These are phyloP conservation scores for Rhododendron williamsianum DNA, from an alignment of 148 eudicot genomes.

Conservation along the genomic window DNA sequence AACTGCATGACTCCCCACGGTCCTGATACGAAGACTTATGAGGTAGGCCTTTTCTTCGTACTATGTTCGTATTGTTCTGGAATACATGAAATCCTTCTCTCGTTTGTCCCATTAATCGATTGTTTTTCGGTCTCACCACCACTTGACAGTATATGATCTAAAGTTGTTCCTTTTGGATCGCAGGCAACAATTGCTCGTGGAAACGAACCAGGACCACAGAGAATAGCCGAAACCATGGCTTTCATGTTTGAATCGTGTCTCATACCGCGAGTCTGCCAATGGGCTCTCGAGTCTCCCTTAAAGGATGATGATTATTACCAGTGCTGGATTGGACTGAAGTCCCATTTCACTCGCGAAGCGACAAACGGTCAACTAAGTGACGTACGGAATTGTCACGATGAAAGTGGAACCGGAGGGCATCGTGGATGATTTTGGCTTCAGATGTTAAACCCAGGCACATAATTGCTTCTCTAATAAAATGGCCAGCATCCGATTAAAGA, in stretches of 20 bases:
- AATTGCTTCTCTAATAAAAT: neutral
- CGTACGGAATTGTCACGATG: constrained; percentile 2
- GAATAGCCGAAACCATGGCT: constrained; percentile 73
- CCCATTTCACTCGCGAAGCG: constrained; percentile 46
- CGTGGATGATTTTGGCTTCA: constrained; percentile 22
- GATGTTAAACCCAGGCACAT: neutral
- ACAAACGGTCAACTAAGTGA: neutral
- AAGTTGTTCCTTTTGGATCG: neutral
- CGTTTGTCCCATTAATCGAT: neutral
- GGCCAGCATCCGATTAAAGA: neutral
- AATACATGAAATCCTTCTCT: neutral
- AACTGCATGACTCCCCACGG: constrained; percentile 99
- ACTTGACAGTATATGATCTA: neutral
- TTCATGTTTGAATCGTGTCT: constrained; percentile 98
- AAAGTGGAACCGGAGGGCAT: constrained; percentile 1
- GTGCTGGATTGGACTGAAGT: constrained; percentile 88
- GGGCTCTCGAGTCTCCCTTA: constrained; percentile 85
- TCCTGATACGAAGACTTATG: constrained; percentile 93
- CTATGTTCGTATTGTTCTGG: neutral
- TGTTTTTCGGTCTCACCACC: neutral
- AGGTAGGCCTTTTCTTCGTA: constrained; percentile 41
- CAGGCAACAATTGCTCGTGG: constrained; percentile 78
- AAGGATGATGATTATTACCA: constrained; percentile 80
- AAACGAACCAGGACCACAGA: constrained; percentile 62
- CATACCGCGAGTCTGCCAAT: constrained; percentile 77